A percentile compares a stretch with the other conserved stretches of the same genome.
Evolutionary conservation across 768 basidiomycete genomes (phyloP).

Genomic region (Leccinum imitatum): DNA sequence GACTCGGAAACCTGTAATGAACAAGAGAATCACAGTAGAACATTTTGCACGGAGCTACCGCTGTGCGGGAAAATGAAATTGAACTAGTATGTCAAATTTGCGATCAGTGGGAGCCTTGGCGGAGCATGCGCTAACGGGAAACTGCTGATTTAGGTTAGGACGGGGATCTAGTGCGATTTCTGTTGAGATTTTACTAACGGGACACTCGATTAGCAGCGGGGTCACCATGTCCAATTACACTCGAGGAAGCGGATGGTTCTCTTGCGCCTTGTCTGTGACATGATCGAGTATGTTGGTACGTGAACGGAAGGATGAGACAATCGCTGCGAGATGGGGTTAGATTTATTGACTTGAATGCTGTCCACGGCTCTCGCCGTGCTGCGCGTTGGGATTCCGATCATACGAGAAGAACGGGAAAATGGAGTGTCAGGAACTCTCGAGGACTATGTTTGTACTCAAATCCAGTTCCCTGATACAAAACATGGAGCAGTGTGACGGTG

Average conservation of each 20-base stretch:
- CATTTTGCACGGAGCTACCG: background rate
- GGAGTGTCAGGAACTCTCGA: too few species aligned
- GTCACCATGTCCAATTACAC: background rate
- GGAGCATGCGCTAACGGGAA: background rate
- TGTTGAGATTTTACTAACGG: background rate
- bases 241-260: background rate
- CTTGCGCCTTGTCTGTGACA: background rate
- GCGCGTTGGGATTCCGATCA: conserved; percentile 3
- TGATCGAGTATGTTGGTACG: background rate
- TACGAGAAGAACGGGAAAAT: too few species aligned
- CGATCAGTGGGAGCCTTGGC: background rate
- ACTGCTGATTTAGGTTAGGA: background rate
- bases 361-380: background rate
- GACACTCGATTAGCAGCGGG: background rate
- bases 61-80: background rate
- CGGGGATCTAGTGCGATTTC: background rate
- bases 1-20: background rate
- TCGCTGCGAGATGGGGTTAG: background rate
- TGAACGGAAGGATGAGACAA: conserved; percentile 1
- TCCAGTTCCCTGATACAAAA: background rate
- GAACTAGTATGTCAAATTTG: background rate
- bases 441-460: background rate
- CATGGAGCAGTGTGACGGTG: conserved; percentile 7
- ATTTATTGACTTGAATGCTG: conserved; percentile 2
- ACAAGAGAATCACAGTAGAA: background rate